A percentile compares a stretch with the other conserved stretches of the same genome.
Conservation (phyloP, 2,329 filamentous ascomycete genomes). For the Phoma sp. region DNA sequence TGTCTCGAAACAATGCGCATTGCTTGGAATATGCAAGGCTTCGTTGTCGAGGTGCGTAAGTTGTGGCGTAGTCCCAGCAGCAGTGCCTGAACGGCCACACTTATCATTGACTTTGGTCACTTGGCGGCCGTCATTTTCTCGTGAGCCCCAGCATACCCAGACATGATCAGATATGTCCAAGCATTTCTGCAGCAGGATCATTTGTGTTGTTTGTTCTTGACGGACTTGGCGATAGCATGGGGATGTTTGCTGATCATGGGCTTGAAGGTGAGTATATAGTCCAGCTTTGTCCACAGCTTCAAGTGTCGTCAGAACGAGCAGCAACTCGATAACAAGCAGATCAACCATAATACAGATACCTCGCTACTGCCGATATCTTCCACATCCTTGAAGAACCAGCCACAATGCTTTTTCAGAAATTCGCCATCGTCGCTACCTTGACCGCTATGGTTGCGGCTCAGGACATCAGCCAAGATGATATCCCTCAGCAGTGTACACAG, state of each 20-base stretch:
- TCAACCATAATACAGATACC: background rate
- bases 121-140: constrained; percentile 10
- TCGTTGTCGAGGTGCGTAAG: constrained; percentile 3
- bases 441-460: constrained; percentile 30
- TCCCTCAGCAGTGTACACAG: constrained; percentile 37
- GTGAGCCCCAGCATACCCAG: constrained; percentile 2
- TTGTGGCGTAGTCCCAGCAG: background rate
- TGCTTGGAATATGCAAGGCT: constrained; percentile 7
- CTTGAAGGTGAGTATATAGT: constrained; percentile 7
- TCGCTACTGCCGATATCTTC: background rate
- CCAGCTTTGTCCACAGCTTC: background rate
- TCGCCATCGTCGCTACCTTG: constrained; percentile 34
- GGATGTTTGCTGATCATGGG: background rate
- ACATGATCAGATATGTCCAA: background rate
- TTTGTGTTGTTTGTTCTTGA: background rate
- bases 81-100: background rate
- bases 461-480: constrained; percentile 40
- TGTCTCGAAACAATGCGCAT: background rate
- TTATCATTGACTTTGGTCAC: constrained; percentile 1
- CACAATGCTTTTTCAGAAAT: constrained; percentile 33
- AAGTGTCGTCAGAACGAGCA: background rate
- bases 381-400: background rate
- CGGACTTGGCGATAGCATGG: constrained; percentile 1
- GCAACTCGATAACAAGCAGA: background rate
- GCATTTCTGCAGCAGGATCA: background rate